These are phyloP conservation scores for Backusella circina DNA, from an alignment of 192 early-diverging fungal genomes.

Conservation along the genomic window DNA sequence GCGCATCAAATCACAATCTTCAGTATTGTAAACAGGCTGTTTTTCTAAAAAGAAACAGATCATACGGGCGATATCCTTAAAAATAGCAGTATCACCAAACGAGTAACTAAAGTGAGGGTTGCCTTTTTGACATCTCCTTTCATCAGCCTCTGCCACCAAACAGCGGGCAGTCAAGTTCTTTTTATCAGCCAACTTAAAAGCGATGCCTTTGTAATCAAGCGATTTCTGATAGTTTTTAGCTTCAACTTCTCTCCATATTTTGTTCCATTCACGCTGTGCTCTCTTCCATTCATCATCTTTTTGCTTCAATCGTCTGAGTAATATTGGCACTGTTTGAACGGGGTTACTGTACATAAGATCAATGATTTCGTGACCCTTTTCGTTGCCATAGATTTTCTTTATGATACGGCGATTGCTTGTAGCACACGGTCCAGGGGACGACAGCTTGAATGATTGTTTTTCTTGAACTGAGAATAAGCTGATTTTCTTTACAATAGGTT, in stretches of 20 bases:
- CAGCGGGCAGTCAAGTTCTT: conserved; percentile 71
- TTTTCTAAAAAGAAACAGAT: conserved; percentile 67
- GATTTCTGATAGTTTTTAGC: conserved; percentile 91
- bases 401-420: conserved; percentile 85
- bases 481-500: conserved; percentile 83
- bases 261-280: conserved; percentile 49
- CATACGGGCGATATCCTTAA: conserved; percentile 72
- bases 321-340: conserved; percentile 83
- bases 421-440: conserved; percentile 68
- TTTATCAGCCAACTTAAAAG: conserved; percentile 83
- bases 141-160: conserved; percentile 71
- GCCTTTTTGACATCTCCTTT: not conserved
- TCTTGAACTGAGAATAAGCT: conserved; percentile 73
- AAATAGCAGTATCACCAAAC: conserved; percentile 67
- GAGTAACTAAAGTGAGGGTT: conserved; percentile 65
- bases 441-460: conserved; percentile 61
- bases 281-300: conserved; percentile 98
- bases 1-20: conserved; percentile 72
- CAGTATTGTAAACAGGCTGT: conserved; percentile 42
- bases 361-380: conserved; percentile 82
- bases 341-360: conserved; percentile 90
- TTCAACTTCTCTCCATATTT: conserved; percentile 94
- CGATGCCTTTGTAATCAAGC: conserved; percentile 90
- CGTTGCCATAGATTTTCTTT: conserved; percentile 88
- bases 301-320: conserved; percentile 91